Evolutionary conservation across 306 rosid genomes (phyloP).

Genomic region (Vigna unguiculata): DNA sequence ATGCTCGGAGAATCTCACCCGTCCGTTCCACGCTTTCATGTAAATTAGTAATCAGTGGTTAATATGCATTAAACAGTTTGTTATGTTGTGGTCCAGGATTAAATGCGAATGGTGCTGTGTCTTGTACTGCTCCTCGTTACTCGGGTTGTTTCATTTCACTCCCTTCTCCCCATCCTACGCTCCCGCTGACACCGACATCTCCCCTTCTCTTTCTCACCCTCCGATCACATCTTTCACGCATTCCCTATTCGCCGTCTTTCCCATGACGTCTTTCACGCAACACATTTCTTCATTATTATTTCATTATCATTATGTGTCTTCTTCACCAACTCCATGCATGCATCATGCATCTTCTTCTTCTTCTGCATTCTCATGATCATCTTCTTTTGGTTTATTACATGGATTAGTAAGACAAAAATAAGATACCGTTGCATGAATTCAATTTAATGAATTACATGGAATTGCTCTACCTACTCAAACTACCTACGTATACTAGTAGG

Average conservation of each 20-base stretch:
- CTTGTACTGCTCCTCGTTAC: conserved; percentile 55
- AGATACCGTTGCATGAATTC: neutral
- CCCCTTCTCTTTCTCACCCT: conserved; percentile 5
- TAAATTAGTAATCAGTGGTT: too few species aligned
- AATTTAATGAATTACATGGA: neutral
- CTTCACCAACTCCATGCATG: neutral
- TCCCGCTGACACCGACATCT: conserved; percentile 66
- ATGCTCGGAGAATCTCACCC: conserved; percentile 41
- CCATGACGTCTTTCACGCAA: conserved; percentile 60
- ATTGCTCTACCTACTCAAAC: neutral
- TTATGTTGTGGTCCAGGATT: too few species aligned
- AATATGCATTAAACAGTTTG: too few species aligned
- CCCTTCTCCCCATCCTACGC: conserved; percentile 57
- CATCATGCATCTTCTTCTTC: neutral
- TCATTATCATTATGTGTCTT: too few species aligned
- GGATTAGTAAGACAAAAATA: neutral
- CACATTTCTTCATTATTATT: neutral
- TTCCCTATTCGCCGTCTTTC: conserved; percentile 65
- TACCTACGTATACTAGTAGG: conserved; percentile 8
- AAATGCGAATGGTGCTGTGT: conserved; percentile 41
- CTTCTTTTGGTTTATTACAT: neutral
- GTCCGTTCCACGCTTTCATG: too few species aligned
- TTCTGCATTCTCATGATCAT: too few species aligned
- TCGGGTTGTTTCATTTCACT: conserved; percentile 48
- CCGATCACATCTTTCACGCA: neutral